phyloP scores from a whole-genome alignment of 1,284 basidiomycete genomes.

The Naganishia albida region DNA sequence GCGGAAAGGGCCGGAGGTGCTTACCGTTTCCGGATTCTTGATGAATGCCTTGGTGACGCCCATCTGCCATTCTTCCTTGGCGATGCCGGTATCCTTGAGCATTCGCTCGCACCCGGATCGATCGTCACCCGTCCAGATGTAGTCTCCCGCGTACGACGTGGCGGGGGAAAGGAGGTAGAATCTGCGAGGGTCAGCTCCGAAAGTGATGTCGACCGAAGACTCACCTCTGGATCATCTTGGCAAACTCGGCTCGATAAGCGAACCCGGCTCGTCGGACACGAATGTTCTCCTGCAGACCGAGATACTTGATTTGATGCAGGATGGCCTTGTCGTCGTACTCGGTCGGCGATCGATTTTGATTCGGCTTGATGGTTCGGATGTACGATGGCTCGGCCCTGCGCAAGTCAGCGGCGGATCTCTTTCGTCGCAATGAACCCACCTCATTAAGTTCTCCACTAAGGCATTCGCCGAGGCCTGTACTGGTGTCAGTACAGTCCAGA shows the following conservation, averaged over 20 bases:
- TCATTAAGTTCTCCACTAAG: constrained; percentile 69
- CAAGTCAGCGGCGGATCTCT: not conserved
- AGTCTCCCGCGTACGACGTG: constrained; percentile 97
- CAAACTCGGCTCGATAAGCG: constrained; percentile 82
- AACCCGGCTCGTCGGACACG: constrained; percentile 95
- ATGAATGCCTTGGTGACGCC: constrained; percentile 98
- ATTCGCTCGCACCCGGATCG: constrained; percentile 92
- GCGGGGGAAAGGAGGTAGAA: constrained; percentile 95
- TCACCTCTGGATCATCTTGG: constrained; percentile 92
- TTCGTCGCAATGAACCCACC: constrained; percentile 18
- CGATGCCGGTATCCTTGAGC: constrained; percentile 90
- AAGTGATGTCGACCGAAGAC: constrained; percentile 17
- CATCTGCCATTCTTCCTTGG: constrained; percentile 99
- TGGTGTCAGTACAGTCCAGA: not conserved
- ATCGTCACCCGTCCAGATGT: constrained; percentile 91
- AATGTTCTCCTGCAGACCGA: constrained; percentile 98
- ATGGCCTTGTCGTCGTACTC: constrained; percentile 96
- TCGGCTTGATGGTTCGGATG: constrained; percentile 99
- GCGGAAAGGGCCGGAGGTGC: constrained; percentile 36
- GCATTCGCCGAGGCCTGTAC: constrained; percentile 81
- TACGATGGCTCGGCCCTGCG: constrained; percentile 76
- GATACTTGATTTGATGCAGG: constrained; percentile 98
- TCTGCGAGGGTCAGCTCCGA: constrained; percentile 41
- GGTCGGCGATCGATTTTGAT: constrained; percentile 87
- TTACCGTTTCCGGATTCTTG: constrained; percentile 96